Percentiles rank a stretch among this genome's conserved stretches.
Conservation (phyloP, 1,284 basidiomycete genomes). For the Ganoderma lingzhi region DNA sequence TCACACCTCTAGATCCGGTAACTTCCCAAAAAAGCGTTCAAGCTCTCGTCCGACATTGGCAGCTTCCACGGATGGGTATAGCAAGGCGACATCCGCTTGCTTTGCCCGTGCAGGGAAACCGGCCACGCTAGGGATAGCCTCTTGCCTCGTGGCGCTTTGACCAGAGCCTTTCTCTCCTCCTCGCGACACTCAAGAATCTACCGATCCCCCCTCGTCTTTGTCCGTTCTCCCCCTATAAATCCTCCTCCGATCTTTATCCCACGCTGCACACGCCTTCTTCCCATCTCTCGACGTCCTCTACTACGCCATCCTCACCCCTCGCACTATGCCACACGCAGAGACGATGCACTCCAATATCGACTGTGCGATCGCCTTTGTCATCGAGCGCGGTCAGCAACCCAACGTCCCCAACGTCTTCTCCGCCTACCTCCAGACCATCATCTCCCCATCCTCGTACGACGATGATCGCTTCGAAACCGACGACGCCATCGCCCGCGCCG, state of each 20-base stretch:
- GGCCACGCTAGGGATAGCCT: background rate
- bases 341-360: slow-evolving; percentile 29
- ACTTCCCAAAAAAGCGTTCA: background rate
- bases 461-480: slow-evolving; percentile 11
- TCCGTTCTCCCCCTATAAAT: slow-evolving; percentile 22
- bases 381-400: slow-evolving; percentile 27
- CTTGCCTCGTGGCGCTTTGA: slow-evolving; percentile 18
- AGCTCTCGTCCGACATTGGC: background rate
- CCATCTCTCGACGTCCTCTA: background rate
- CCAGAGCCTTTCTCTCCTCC: slow-evolving; percentile 16
- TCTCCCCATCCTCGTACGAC: slow-evolving; percentile 8
- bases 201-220: slow-evolving; percentile 26
- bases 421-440: slow-evolving; percentile 28
- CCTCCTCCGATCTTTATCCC: background rate
- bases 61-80: background rate
- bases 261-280: background rate
- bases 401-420: slow-evolving; percentile 33
- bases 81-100: background rate
- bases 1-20: background rate
- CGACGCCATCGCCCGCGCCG: slow-evolving; percentile 22
- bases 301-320: background rate
- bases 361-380: slow-evolving; percentile 27
- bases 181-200: slow-evolving; percentile 11
- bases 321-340: background rate
- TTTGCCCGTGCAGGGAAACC: background rate